Evolutionary conservation across 2,329 filamentous ascomycete species (phyloP), one percentile per base, ranked within the genome.

Genomic region (Pseudohalonectria lignicola): DNA sequence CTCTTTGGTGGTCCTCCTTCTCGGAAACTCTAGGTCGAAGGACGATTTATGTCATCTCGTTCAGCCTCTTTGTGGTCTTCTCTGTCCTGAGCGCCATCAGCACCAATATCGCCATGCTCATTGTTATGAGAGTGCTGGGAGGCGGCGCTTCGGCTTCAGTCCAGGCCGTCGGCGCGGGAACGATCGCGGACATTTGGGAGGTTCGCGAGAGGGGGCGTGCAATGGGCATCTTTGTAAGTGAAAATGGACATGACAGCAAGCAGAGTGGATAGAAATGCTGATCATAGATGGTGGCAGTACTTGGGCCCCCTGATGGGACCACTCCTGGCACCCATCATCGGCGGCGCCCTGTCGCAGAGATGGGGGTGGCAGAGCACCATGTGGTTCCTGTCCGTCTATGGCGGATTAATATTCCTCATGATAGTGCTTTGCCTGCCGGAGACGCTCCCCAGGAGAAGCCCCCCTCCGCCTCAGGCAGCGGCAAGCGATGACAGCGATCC

Each of bases 1-100:
- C 86, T 0, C 66, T 93, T 1, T 92, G 85, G 85, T 92, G 83
- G 83, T 86, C 81, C 1, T 80, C 79, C 2, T 87, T 92, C 51
- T 86, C 81, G 8, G 86, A 92, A 49, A 66, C 66, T 1, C 59
- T 76, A 1, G 86, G 86, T 11, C 74, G 86, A 30, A 74, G 86
- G 17, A 79, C 76, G n/a, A 82, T 93, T 47, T 92, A 90, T 53
- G 59, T 93, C 23, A 60, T 73, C 25, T 87, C 82, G 1, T 92
- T 92, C 54, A 54, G 67, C 17, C 62, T 90, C 12, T 88, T 86
- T 51, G 63, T 79, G 39, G 44, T 88, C 29, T 90, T 83, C 60
- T 79, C 78, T 37, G 61, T 82, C 13, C 62, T 86, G 30, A 76
- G 74, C 37, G 85, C 83, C 13, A 57, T 86, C 20, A 81, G 78